Evolutionary conservation across 176 grass and related monocot species (phyloP).

Genomic region (Hordeum vulgare): DNA sequence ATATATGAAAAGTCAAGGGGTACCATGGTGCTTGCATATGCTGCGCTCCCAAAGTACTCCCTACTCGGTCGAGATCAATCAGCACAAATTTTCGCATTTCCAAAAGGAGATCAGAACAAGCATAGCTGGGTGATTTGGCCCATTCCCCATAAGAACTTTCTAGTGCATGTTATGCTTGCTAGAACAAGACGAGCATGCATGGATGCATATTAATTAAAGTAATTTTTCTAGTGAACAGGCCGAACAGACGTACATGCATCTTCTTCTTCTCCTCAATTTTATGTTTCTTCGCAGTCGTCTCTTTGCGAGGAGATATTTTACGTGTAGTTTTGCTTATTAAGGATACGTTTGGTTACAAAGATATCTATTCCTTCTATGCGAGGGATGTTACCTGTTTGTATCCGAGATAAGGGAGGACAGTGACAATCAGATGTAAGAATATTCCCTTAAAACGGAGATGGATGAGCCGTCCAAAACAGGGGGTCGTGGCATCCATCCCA

Average conservation of each 20-base stretch:
- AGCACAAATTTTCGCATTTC: neutral
- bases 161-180: neutral
- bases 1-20: too few species aligned
- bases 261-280: neutral
- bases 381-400: too few species aligned
- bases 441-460: too few species aligned
- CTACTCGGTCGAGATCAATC: neutral
- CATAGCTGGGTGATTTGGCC: neutral
- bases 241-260: neutral
- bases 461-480: too few species aligned
- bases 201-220: neutral
- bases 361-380: too few species aligned
- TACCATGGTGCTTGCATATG: too few species aligned
- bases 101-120: neutral
- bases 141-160: neutral
- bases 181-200: neutral
- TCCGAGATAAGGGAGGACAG: too few species aligned
- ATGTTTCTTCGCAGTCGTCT: neutral
- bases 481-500: too few species aligned
- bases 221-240: neutral
- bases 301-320: neutral
- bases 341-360: too few species aligned
- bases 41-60: too few species aligned
- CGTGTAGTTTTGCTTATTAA: neutral
- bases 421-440: too few species aligned